A percentile compares a stretch with the other conserved stretches of the same genome.
Evolutionary conservation across 1,284 basidiomycete genomes (phyloP).

Genomic region (Lentinus polychrous): DNA sequence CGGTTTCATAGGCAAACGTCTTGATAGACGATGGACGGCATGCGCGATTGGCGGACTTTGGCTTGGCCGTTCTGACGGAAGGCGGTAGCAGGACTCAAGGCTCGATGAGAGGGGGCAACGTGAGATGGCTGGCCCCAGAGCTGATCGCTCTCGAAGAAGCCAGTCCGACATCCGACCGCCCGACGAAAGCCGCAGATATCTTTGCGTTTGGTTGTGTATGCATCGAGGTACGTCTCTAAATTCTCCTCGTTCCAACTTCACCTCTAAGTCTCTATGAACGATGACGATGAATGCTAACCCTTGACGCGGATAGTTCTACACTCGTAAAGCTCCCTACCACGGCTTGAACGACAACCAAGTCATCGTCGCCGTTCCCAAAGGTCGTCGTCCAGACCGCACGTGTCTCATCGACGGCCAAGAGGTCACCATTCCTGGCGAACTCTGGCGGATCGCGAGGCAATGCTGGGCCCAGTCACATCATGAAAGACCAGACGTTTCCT

Average conservation of each 20-base stretch:
- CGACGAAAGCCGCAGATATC: background rate
- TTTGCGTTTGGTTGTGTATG: background rate
- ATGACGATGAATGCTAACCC: too few relatives aligned
- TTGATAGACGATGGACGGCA: background rate
- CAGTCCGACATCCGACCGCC: background rate
- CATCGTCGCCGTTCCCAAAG: background rate
- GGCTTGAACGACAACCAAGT: background rate
- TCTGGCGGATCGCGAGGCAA: background rate
- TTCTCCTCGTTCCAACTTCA: background rate
- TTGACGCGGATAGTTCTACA: conserved; percentile 3
- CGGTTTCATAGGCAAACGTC: background rate
- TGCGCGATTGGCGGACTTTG: background rate
- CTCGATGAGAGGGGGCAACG: background rate
- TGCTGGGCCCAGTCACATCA: background rate
- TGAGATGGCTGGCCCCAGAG: background rate
- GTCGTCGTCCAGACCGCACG: background rate
- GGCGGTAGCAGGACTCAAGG: background rate
- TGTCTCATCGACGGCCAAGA: background rate
- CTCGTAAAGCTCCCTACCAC: background rate
- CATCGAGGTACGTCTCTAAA: background rate
- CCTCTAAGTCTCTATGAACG: background rate
- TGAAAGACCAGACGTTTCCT: too few relatives aligned
- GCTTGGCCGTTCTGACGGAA: background rate
- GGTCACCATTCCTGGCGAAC: background rate
- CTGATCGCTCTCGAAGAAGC: background rate